Conservation (phyloP, 768 basidiomycete genomes). For the Tricholoma furcatifolium region DNA sequence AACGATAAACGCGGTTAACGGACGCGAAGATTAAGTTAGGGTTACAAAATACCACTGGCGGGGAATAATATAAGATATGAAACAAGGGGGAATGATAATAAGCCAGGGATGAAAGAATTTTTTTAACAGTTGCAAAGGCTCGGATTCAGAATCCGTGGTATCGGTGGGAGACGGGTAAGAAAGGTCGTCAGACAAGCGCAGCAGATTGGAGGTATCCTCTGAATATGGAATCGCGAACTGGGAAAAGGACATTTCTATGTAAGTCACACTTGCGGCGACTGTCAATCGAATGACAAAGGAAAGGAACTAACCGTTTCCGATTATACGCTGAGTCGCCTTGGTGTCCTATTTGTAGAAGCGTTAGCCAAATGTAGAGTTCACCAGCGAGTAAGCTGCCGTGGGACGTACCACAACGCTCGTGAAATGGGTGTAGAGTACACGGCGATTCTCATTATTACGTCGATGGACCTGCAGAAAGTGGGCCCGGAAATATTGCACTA, state of each 20-base stretch:
- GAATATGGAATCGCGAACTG: slow-evolving; percentile 76
- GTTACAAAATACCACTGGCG: slow-evolving; percentile 7
- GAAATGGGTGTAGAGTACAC: slow-evolving; percentile 80
- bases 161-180: background rate
- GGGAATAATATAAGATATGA: slow-evolving; percentile 3
- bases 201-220: slow-evolving; percentile 73
- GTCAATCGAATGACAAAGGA: background rate
- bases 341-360: slow-evolving; percentile 53
- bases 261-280: slow-evolving; percentile 6
- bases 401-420: slow-evolving; percentile 72
- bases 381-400: slow-evolving; percentile 1
- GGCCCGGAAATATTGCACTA: slow-evolving; percentile 83
- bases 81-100: slow-evolving; percentile 2
- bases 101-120: slow-evolving; percentile 6
- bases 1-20: background rate
- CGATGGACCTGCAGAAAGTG: slow-evolving; percentile 84
- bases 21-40: slow-evolving; percentile 7
- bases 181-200: slow-evolving; percentile 52
- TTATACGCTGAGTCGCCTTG: slow-evolving; percentile 80
- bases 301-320: slow-evolving; percentile 64
- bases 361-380: background rate
- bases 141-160: slow-evolving; percentile 4
- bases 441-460: slow-evolving; percentile 74
- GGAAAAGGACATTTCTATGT: slow-evolving; percentile 12
- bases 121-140: background rate